Percentiles rank a stretch among this genome's conserved stretches.
Evolutionary conservation across 2,329 filamentous ascomycete species (phyloP).

Genomic region (Chaetomiaceae sp.): DNA sequence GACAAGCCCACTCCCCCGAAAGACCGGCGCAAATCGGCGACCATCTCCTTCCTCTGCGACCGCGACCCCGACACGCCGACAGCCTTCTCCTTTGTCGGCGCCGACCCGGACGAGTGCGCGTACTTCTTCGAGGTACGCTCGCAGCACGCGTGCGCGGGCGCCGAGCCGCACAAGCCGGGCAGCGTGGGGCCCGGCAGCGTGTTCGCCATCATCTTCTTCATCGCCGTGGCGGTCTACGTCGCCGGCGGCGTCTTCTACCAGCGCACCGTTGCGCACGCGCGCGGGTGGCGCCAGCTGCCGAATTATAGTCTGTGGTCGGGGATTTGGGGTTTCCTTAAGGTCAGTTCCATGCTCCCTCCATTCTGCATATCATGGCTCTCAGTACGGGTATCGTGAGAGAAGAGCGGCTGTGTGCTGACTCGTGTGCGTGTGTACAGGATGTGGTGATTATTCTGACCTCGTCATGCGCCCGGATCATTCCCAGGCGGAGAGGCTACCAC

Average conservation of each 20-base stretch:
- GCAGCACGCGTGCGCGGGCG: constrained; percentile 66
- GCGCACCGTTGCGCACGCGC: constrained; percentile 84
- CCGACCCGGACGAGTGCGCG: constrained; percentile 79
- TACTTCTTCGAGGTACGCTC: constrained; percentile 95
- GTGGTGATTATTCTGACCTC: constrained; percentile 63
- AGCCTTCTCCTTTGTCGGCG: constrained; percentile 74
- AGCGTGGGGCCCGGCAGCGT: constrained; percentile 65
- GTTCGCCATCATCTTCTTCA: constrained; percentile 77
- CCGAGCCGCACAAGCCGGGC: constrained; percentile 66
- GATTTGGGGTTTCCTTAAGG: constrained; percentile 76
- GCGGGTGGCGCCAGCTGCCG: constrained; percentile 90
- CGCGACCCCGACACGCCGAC: constrained; percentile 66
- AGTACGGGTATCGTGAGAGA: no score
- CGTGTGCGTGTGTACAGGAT: constrained; percentile 40
- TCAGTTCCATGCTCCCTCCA: constrained; percentile 37
- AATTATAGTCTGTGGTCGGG: constrained; percentile 92
- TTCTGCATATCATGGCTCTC: no score
- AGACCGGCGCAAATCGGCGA: constrained; percentile 63
- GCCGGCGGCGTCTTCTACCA: constrained; percentile 94
- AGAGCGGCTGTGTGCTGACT: no score
- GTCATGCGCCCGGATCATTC: constrained; percentile 61
- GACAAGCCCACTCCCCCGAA: constrained; percentile 31
- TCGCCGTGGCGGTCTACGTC: constrained; percentile 79
- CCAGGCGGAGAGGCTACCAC: constrained; percentile 60
- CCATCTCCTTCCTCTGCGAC: constrained; percentile 92